A percentile compares a stretch with the other conserved stretches of the same genome.
Evolutionary conservation across 495 filamentous ascomycete genomes (phyloP).

Genomic region (Aspergillus bridgeri): DNA sequence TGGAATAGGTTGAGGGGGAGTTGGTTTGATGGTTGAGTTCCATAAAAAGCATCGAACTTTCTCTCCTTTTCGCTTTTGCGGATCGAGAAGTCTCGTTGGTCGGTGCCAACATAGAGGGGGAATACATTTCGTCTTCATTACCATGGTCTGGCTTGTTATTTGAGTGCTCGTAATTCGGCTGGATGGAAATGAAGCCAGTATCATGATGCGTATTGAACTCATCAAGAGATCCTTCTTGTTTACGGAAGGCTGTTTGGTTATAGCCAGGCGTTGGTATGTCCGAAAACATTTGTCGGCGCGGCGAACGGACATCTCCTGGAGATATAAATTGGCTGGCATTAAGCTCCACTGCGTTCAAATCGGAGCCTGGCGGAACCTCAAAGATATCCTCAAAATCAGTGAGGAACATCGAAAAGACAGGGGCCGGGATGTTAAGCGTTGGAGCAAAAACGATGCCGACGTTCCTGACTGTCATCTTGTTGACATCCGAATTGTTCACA

Average conservation of each 20-base stretch:
- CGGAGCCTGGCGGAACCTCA: slow-evolving; percentile 46
- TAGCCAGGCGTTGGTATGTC: slow-evolving; percentile 65
- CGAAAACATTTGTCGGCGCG: slow-evolving; percentile 66
- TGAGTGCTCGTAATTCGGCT: slow-evolving; percentile 54
- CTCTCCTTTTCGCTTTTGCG: slow-evolving; percentile 51
- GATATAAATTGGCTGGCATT: slow-evolving; percentile 42
- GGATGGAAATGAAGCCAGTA: slow-evolving; percentile 60
- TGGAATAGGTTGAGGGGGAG: slow-evolving; percentile 3
- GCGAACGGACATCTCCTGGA: slow-evolving; percentile 61
- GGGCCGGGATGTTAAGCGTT: slow-evolving; percentile 92
- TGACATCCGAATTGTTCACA: slow-evolving; percentile 81
- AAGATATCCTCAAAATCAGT: slow-evolving; percentile 89
- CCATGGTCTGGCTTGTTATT: neutral
- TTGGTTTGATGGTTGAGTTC: slow-evolving; percentile 31
- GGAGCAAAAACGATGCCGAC: slow-evolving; percentile 99
- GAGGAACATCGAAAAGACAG: slow-evolving; percentile 89
- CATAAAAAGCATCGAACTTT: slow-evolving; percentile 59
- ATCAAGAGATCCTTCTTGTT: slow-evolving; percentile 20
- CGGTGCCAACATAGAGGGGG: slow-evolving; percentile 34
- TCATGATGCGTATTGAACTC: slow-evolving; percentile 38
- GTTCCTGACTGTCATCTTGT: slow-evolving; percentile 98
- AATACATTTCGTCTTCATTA: neutral
- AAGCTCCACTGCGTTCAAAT: slow-evolving; percentile 35
- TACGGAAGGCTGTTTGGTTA: slow-evolving; percentile 56
- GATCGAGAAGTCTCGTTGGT: slow-evolving; percentile 34